Evolutionary conservation across 148 eudicot genomes (phyloP), one percentile per base, ranked within the genome.

Genomic region (Oxyria digyna): DNA sequence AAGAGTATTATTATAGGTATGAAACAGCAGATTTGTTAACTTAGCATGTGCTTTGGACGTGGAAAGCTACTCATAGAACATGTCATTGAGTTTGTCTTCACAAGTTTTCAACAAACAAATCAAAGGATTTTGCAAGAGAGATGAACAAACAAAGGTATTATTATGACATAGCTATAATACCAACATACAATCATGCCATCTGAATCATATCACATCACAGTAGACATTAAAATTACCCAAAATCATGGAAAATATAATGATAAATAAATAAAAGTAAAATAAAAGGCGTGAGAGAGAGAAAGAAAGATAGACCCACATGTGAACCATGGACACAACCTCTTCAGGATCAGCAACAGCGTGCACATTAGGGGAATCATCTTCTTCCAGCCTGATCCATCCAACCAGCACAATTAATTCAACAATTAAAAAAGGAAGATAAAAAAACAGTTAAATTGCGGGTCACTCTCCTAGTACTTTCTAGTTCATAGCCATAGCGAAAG

Each of bases 341-440:
- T 82, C 83, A 31, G 85, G 85, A 63, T 82, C 74, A 68, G 78
- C 81, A 67, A 85, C 85, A 18, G 83, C 81, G 70, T 80, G 82
- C 49, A 76, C 81, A 73, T 81, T 81, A 67, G 79, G 42, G 69
- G 68, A 67, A 54, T 48, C 82, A 67, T 67, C 73, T 50, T 68
- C 79, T 71, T 78, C 79, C 72, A 67, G 69, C 80, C 89, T 83
- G 76, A 63, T 74, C 31, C 8, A 35, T 54, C 18, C 0, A 59
- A 59, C 35, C 18, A 29, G 65, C 20, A 29, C 27, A 59, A 59
- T 20, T 26, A 55, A 26, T 55, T 55, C 24, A n/a, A 24, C 62
- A 55, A 55, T 38, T 0, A 55, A 10, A 24, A 10, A 24, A 24
- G 32, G 32, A 55, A 13, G 32, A 24, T 4, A 59, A 52, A 23